Conservation (phyloP, 495 filamentous ascomycete genomes). For the Hypoxylon trugodes region DNA sequence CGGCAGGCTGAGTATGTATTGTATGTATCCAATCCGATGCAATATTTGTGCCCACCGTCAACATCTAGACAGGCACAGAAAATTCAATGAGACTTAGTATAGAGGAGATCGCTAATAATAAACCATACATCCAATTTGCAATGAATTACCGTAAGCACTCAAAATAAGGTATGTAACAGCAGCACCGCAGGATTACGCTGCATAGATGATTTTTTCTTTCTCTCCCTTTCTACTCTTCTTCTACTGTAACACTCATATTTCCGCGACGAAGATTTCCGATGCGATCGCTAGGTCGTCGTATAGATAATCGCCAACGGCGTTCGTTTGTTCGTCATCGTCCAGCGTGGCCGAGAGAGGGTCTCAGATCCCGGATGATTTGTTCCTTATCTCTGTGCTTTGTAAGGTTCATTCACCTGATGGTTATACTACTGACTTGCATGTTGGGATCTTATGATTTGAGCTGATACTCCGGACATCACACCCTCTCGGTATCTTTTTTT, state of each 20-base stretch:
- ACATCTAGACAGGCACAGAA: not conserved
- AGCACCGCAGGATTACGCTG: conserved; percentile 31
- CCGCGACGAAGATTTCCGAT: conserved; percentile 32
- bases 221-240: not conserved
- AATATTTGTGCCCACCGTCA: not conserved
- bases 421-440: too few species aligned
- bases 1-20: conserved; percentile 16
- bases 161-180: conserved; percentile 38
- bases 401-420: not conserved
- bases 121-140: conserved; percentile 16
- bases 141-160: conserved; percentile 36
- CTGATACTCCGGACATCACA: not conserved
- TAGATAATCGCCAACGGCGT: conserved; percentile 4
- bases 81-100: not conserved
- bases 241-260: conserved; percentile 15
- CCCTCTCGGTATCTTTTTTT: not conserved
- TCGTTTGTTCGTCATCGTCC: not conserved
- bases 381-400: not conserved
- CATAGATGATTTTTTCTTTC: conserved; percentile 11
- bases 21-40: conserved; percentile 1
- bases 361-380: not conserved
- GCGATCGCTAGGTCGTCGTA: conserved; percentile 10
- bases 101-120: conserved; percentile 33
- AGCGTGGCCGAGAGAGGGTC: not conserved
- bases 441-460: not conserved